phyloP scores from a whole-genome alignment of 73 alveolate genomes.

The Paramecium pentaurelia region DNA sequence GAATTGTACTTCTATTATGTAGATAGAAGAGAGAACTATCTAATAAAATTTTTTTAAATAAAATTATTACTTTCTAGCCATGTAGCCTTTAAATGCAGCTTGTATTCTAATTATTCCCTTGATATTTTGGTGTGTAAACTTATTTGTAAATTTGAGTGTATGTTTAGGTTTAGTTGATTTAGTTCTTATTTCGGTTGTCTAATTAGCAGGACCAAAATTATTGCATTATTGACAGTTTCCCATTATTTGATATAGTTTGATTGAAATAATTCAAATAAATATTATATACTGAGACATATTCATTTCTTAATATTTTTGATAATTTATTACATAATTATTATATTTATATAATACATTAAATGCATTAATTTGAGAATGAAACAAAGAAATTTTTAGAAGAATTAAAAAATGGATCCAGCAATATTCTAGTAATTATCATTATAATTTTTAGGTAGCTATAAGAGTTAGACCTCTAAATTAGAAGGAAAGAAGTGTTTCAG shows the following conservation, averaged over 20 bases:
- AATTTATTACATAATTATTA: background rate
- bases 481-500: constrained; percentile 34
- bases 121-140: background rate
- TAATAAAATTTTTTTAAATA: background rate
- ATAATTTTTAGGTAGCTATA: constrained; percentile 39
- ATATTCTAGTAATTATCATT: background rate
- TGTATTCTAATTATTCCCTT: background rate
- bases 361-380: constrained; percentile 37
- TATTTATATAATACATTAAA: background rate
- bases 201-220: background rate
- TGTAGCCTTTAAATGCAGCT: background rate
- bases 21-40: background rate
- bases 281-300: background rate
- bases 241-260: background rate
- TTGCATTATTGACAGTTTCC: constrained; percentile 14
- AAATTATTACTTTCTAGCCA: background rate
- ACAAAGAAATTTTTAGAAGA: constrained; percentile 49
- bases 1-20: background rate
- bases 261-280: background rate
- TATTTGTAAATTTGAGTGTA: background rate
- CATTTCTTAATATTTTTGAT: background rate
- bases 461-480: constrained; percentile 59
- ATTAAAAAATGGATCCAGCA: constrained; percentile 45
- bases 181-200: background rate
- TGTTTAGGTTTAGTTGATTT: background rate